phyloP scores from a whole-genome alignment of 495 filamentous ascomycete genomes.

The Penicillium egyptiacum region DNA sequence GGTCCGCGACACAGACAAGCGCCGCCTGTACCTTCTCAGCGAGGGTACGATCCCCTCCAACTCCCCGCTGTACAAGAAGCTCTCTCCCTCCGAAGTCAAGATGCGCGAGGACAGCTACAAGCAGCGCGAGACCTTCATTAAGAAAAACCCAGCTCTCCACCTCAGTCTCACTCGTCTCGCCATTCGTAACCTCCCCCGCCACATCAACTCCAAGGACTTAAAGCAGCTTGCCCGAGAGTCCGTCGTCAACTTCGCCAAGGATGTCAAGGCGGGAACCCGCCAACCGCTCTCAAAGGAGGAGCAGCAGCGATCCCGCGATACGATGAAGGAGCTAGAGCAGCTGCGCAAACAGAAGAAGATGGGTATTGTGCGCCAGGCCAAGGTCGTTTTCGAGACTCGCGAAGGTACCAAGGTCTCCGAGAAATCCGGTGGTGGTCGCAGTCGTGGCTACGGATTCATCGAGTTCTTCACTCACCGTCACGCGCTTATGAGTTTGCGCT shows the following conservation, averaged over 20 bases:
- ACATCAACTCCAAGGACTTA: constrained; percentile 80
- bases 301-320: constrained; percentile 68
- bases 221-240: constrained; percentile 88
- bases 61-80: constrained; percentile 69
- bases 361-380: constrained; percentile 93
- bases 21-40: constrained; percentile 83
- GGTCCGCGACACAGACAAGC: constrained; percentile 79
- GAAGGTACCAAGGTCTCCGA: constrained; percentile 80
- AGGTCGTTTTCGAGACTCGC: constrained; percentile 84
- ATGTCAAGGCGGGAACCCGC: constrained; percentile 73
- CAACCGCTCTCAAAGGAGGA: constrained; percentile 85
- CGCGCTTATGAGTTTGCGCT: constrained; percentile 92
- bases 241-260: constrained; percentile 87
- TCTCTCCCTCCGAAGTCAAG: constrained; percentile 77
- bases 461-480: constrained; percentile 93
- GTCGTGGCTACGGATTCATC: constrained; percentile 93
- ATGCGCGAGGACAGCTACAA: constrained; percentile 85
- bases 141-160: constrained; percentile 86
- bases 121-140: constrained; percentile 85
- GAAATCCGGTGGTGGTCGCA: constrained; percentile 70
- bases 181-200: constrained; percentile 86
- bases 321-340: constrained; percentile 76
- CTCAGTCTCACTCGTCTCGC: constrained; percentile 90
- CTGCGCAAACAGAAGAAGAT: constrained; percentile 77
- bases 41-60: constrained; percentile 78